These are phyloP conservation scores for Pyricularia pennisetigena DNA, from an alignment of 2,329 filamentous ascomycete species.

Conservation along the genomic window DNA sequence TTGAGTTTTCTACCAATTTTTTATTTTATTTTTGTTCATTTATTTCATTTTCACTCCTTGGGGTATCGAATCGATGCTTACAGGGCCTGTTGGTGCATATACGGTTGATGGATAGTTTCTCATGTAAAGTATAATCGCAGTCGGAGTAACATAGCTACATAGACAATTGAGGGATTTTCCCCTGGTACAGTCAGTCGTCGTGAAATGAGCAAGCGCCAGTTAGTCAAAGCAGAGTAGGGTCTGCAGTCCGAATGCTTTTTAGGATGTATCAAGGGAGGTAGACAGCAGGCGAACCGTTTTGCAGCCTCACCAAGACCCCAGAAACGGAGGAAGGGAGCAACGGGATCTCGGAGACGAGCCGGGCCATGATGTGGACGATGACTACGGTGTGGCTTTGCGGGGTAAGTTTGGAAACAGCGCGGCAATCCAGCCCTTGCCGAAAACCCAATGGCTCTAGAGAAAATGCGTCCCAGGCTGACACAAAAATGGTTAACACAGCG, in stretches of 20 bases:
- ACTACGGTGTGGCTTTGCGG: neutral
- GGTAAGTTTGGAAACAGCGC: neutral
- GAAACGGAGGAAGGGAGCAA: neutral
- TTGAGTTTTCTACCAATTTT: neutral
- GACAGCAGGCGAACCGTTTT: neutral
- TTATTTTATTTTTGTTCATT: neutral
- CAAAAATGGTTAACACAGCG: neutral
- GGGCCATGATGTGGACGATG: neutral
- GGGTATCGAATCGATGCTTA: neutral
- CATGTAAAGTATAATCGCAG: neutral
- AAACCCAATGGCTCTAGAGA: neutral
- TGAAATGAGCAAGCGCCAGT: neutral
- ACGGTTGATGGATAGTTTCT: neutral
- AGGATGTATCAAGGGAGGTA: neutral
- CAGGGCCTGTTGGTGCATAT: constrained; percentile 1
- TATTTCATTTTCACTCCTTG: too few relatives aligned
- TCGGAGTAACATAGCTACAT: neutral
- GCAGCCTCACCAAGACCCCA: neutral
- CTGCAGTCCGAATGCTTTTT: neutral
- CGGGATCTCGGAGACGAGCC: neutral
- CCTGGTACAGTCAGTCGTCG: neutral
- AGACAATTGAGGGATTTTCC: neutral
- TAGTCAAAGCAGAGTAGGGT: neutral
- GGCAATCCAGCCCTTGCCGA: neutral
- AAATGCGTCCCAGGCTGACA: neutral